Evolutionary conservation across 306 rosid genomes (phyloP).

Genomic region (Prunus campanulata): DNA sequence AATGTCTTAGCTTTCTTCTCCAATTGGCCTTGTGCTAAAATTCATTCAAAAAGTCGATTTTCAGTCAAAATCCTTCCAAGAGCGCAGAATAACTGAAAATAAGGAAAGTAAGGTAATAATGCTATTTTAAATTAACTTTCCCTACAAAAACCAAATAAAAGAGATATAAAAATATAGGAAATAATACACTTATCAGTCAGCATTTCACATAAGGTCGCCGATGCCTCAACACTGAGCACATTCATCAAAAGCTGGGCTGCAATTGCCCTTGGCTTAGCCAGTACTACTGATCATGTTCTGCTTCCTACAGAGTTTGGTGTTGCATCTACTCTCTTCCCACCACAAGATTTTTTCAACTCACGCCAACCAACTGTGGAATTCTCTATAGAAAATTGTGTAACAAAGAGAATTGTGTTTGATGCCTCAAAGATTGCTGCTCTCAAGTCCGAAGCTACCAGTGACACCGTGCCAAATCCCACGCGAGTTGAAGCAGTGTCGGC

Average conservation of each 20-base stretch:
- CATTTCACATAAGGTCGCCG: not conserved
- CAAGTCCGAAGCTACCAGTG: constrained; percentile 22
- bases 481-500: constrained; percentile 39
- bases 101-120: too few relatives aligned
- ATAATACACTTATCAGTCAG: not conserved
- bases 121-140: too few relatives aligned
- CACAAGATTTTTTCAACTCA: not conserved
- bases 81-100: too few relatives aligned
- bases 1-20: too few relatives aligned
- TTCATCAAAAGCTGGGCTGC: not conserved
- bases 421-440: constrained; percentile 26
- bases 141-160: too few relatives aligned
- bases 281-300: not conserved
- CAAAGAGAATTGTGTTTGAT: constrained; percentile 40
- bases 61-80: too few relatives aligned
- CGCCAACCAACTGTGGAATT: not conserved
- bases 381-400: not conserved
- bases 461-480: constrained; percentile 11
- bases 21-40: too few relatives aligned
- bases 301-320: not conserved
- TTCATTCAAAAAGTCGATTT: too few relatives aligned
- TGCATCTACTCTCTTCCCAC: not conserved
- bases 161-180: too few relatives aligned
- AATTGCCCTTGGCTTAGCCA: not conserved
- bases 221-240: not conserved